Base-by-base conservation (phyloP, 2,329 filamentous ascomycete species). In the Ustulina deusta region DNA sequence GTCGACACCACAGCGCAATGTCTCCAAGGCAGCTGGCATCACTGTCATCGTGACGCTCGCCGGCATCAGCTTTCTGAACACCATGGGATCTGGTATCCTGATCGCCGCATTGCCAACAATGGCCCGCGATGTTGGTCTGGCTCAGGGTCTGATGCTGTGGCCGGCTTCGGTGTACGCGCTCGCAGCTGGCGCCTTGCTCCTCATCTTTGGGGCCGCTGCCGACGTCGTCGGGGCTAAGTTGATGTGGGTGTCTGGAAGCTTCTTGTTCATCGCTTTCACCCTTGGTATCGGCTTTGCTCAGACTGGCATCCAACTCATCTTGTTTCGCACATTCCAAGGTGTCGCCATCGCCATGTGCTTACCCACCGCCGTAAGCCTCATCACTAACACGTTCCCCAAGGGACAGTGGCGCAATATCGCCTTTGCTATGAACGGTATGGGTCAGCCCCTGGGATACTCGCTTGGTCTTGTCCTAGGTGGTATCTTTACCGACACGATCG, bases 381-480 rank as follows among this genome's bases (percentile, higher is more conserved):
- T 71, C 25, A 62, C 71, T 0, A 52, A 52, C 32, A 49, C 58
- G 25, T 68, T 74, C 40, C 60, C 63, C 0, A 29, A 11, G 6
- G 72, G 72, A 10, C 27, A 54, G n/a, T 48, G 54, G 60, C 72
- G 76, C 6, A 77, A 77, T 52, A 70, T 72, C 17, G 74, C 54
- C 0, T 77, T 78, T 54, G 70, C 75, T 13, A 77, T 76, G 63
- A 55, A 79, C n/a, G 79, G 81, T 2, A 72, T 79, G 52, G 77
- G 76, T 27, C 76, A 80, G 55, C 77, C 81, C 0, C 68, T 83
- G 4, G 81, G 81, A 0, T 83, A 80, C 63, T 77, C 79, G 2
- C 42, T 81, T 2, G 81, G 81, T 0, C 65, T 83, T 10, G 78
- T 83, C 3, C 71, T 82, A 2, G 80, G 79, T 57, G 81, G 81